Percentiles rank a stretch among this genome's conserved stretches.
Evolutionary conservation across 2,329 filamentous ascomycete species (phyloP).

Genomic region (Fusarium chaquense): DNA sequence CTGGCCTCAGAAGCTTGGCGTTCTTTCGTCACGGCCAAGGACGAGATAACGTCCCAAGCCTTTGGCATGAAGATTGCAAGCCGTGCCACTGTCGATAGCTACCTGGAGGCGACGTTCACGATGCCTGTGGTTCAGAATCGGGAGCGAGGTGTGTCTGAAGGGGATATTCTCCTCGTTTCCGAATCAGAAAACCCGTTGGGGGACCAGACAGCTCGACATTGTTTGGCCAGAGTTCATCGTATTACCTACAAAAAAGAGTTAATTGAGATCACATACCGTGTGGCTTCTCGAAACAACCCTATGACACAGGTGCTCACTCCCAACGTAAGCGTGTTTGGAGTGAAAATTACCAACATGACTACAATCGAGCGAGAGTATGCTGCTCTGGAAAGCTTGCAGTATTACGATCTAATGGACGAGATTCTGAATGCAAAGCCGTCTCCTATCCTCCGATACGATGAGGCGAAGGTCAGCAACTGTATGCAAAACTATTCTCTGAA

Average conservation of each 20-base stretch:
- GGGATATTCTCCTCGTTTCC: conserved; percentile 90
- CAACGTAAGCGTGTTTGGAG: conserved; percentile 75
- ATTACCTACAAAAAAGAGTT: conserved; percentile 83
- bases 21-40: conserved; percentile 88
- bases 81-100: conserved; percentile 90
- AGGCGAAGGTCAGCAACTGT: conserved; percentile 76
- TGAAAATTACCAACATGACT: conserved; percentile 92
- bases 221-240: conserved; percentile 85
- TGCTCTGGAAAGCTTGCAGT: conserved; percentile 88
- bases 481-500: conserved; percentile 87
- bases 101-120: conserved; percentile 88
- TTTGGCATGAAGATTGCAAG: conserved; percentile 91
- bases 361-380: conserved; percentile 97
- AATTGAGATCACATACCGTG: conserved; percentile 86
- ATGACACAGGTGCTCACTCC: conserved; percentile 74
- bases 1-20: conserved; percentile 96
- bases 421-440: conserved; percentile 91
- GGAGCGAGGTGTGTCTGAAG: conserved; percentile 80
- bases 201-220: conserved; percentile 76
- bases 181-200: conserved; percentile 77
- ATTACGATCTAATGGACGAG: conserved; percentile 95
- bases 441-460: conserved; percentile 83
- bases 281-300: conserved; percentile 75
- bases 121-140: conserved; percentile 78
- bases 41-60: conserved; percentile 82